A percentile compares a stretch with the other conserved stretches of the same genome.
phyloP scores from a whole-genome alignment of 208 protist genomes.

The Trypanosoma brucei region DNA sequence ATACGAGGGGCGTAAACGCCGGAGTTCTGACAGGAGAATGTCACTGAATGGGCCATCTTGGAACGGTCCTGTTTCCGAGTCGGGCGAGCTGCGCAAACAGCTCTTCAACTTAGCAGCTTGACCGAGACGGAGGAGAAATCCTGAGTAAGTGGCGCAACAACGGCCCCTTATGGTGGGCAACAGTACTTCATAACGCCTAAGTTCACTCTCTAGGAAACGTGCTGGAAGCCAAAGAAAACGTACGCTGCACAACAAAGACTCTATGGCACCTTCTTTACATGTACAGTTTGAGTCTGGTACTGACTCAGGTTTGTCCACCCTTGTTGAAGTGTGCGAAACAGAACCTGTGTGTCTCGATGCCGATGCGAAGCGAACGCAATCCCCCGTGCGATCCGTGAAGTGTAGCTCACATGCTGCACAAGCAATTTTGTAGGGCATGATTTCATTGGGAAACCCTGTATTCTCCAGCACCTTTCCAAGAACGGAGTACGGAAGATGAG shows the following conservation, averaged over 20 bases:
- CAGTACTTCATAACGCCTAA: conserved; percentile 6
- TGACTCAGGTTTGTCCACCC: no score
- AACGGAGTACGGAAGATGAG: conserved; percentile 13
- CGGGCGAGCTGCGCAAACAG: not conserved
- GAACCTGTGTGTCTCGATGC: no score
- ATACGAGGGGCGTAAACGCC: conserved; percentile 22
- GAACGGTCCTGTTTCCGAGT: not conserved
- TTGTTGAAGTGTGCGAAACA: no score
- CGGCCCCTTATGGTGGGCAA: conserved; percentile 1
- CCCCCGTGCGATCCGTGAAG: not conserved
- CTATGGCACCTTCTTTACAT: conserved; percentile 14
- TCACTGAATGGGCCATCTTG: conserved; percentile 1
- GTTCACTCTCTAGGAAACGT: conserved; percentile 19
- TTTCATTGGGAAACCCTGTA: conserved; percentile 20
- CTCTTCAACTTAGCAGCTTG: conserved; percentile 18
- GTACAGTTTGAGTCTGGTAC: conserved; percentile 1
- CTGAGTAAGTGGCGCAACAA: conserved; percentile 13
- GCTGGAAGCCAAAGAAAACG: conserved; percentile 26
- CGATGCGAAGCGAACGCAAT: not conserved
- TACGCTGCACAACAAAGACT: conserved; percentile 12
- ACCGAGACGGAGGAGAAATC: conserved; percentile 16
- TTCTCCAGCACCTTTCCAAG: conserved; percentile 12
- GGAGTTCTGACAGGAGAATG: conserved; percentile 15
- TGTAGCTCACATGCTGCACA: conserved; percentile 15
- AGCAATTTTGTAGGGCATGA: conserved; percentile 18